Evolutionary conservation across 768 basidiomycete species (phyloP).

Genomic region (Suillus alpinus): DNA sequence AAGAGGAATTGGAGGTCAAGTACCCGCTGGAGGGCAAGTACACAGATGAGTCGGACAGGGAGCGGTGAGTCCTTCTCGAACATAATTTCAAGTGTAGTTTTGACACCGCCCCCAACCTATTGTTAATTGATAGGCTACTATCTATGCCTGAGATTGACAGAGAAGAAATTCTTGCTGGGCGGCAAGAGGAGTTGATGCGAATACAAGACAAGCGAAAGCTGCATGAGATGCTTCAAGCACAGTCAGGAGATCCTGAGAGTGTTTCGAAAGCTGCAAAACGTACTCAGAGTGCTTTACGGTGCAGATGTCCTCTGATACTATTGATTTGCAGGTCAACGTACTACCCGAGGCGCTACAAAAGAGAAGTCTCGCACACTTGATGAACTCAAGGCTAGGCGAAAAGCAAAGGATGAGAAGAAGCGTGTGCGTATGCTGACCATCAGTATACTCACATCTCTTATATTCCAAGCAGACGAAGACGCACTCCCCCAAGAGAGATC

Average conservation of each 20-base stretch:
- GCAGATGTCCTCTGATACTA: slow-evolving; percentile 9
- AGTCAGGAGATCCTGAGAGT: slow-evolving; percentile 53
- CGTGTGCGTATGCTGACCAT: slow-evolving; percentile 47
- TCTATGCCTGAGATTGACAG: slow-evolving; percentile 84
- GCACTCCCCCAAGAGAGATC: slow-evolving; percentile 63
- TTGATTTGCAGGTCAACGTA: slow-evolving; percentile 61
- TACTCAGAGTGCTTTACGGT: slow-evolving; percentile 33
- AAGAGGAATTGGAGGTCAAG: slow-evolving; percentile 56
- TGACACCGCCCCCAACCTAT: slow-evolving; percentile 18
- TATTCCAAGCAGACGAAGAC: slow-evolving; percentile 39
- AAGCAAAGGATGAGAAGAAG: slow-evolving; percentile 87
- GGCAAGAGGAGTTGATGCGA: slow-evolving; percentile 78
- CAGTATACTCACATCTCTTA: slow-evolving; percentile 10
- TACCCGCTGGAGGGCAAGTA: slow-evolving; percentile 94
- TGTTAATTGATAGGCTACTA: slow-evolving; percentile 54
- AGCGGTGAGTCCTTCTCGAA: slow-evolving; percentile 54
- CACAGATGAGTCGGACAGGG: slow-evolving; percentile 77
- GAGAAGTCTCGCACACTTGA: slow-evolving; percentile 78
- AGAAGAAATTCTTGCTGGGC: slow-evolving; percentile 79
- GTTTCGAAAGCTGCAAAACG: slow-evolving; percentile 77
- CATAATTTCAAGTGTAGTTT: slow-evolving; percentile 25
- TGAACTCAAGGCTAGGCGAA: slow-evolving; percentile 82
- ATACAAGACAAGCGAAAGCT: slow-evolving; percentile 69
- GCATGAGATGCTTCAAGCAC: slow-evolving; percentile 69
- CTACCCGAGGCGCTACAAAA: slow-evolving; percentile 69